phyloP scores from a whole-genome alignment of 2,329 filamentous ascomycete genomes.

The Neofusicoccum parvum region DNA sequence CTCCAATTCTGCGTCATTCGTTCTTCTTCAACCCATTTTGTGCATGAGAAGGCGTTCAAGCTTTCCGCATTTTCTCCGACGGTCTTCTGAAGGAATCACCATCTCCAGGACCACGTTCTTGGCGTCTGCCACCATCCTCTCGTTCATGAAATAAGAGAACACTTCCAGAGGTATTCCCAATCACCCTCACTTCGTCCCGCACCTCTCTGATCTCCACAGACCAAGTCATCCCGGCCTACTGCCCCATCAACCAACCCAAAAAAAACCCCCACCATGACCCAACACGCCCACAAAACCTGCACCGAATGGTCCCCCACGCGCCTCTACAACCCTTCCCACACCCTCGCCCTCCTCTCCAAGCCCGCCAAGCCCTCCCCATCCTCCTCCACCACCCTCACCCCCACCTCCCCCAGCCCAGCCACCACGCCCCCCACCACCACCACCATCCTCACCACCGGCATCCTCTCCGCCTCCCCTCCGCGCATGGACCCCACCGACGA shows the following conservation, averaged over 20 bases:
- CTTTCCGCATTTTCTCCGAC: neutral
- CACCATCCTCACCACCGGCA: constrained; percentile 19
- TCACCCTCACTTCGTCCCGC: too few relatives aligned
- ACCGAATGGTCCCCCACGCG: constrained; percentile 1
- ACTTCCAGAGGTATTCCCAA: too few relatives aligned
- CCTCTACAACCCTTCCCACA: neutral
- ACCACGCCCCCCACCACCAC: constrained; percentile 22
- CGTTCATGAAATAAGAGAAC: too few relatives aligned
- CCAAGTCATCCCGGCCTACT: neutral
- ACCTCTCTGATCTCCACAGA: too few relatives aligned
- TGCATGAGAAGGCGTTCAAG: neutral
- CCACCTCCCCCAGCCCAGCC: constrained; percentile 16
- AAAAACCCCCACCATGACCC: neutral
- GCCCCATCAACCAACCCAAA: neutral
- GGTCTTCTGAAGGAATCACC: too few relatives aligned
- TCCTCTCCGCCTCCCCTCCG: constrained; percentile 5
- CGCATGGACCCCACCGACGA: neutral
- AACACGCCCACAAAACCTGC: constrained; percentile 7
- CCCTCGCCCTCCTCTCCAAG: neutral
- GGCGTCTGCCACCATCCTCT: too few relatives aligned
- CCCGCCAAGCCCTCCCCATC: neutral
- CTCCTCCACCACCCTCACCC: constrained; percentile 24
- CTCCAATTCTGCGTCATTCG: neutral
- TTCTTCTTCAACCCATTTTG: neutral
- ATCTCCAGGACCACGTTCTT: too few relatives aligned